Conservation (phyloP, 257 asterid species). For the Jacaranda copaia region DNA sequence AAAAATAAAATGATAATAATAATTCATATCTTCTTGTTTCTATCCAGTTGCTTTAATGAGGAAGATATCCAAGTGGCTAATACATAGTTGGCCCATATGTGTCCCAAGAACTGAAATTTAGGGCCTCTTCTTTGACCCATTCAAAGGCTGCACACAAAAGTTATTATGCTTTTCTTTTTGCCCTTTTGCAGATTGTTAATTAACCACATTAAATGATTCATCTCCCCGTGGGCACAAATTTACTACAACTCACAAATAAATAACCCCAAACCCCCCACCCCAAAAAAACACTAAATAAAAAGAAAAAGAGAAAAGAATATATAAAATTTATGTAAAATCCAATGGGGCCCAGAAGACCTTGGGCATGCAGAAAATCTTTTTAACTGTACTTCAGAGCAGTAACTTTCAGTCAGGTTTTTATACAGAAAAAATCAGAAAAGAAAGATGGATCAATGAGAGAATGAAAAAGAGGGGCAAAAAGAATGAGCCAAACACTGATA, state of each 20-base stretch:
- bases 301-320: neutral
- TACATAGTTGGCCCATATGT: neutral
- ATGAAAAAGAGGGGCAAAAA: conserved; percentile 37
- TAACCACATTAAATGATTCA: conserved; percentile 25
- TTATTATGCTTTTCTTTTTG: neutral
- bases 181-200: neutral
- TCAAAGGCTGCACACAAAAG: conserved; percentile 31
- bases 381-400: conserved; percentile 47
- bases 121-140: conserved; percentile 39
- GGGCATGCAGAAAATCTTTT: conserved; percentile 40
- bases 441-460: conserved; percentile 36
- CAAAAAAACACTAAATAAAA: too few relatives aligned
- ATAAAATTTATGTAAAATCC: neutral
- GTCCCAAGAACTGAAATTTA: conserved; percentile 11
- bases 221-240: conserved; percentile 16
- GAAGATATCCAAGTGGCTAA: too few relatives aligned
- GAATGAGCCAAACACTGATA: conserved; percentile 34
- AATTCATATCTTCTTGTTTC: too few relatives aligned
- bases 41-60: too few relatives aligned
- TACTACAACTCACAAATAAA: neutral
- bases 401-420: conserved; percentile 31
- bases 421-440: conserved; percentile 32
- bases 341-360: conserved; percentile 25
- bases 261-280: too few relatives aligned
- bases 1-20: too few relatives aligned